Evolutionary conservation across 768 basidiomycete species (phyloP), one percentile per base, ranked within the genome.

Genomic region (Termitomyces sp.): DNA sequence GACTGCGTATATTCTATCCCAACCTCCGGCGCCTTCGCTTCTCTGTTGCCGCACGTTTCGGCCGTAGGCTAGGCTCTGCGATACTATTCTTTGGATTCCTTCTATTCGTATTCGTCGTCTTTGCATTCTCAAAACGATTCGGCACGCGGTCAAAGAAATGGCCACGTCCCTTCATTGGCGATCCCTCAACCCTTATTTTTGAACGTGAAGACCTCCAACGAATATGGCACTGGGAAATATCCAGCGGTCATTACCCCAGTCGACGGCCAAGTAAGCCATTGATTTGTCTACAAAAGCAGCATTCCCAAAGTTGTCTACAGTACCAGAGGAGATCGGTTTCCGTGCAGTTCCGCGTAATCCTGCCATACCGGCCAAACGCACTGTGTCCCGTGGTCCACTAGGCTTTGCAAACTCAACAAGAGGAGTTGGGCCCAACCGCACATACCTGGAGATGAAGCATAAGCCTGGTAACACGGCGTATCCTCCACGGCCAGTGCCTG

Each of bases 181-280:
- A 89, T 50, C 79, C 86, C 16, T 78, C 89, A 28, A 92, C 92
- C 9, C 81, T 94, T 33, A 84, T 94, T 39, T 94, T 84, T 69
- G 79, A 80, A 59, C 80, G 88, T 52, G 86, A 90, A 60, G 94
- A 98, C 69, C 71, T 97, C 45, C 91, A 90, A 68, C 82, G 89
- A 59, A 92, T 99, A 73, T 98, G 96, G 96, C 80, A 88, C 62
- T 98, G 95, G 95, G 96, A 99, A 75, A 83, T 98, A 59, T 78
- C 86, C 36, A 92, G 92, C 64, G 97, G 97, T 1, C 95, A 97
- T 75, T 94, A 94, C 78, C 96, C 96, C 9, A 95, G 92, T 74
- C 81, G 84, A 57, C 81, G 84, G 59, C 80, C 81, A 67, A 84
- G 95, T 94, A 74, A 70, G 91, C 81, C 58, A 15, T 36, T 42